These are phyloP conservation scores for Populus hybrid DNA, from an alignment of 441 rosid genomes.

Conservation along the genomic window DNA sequence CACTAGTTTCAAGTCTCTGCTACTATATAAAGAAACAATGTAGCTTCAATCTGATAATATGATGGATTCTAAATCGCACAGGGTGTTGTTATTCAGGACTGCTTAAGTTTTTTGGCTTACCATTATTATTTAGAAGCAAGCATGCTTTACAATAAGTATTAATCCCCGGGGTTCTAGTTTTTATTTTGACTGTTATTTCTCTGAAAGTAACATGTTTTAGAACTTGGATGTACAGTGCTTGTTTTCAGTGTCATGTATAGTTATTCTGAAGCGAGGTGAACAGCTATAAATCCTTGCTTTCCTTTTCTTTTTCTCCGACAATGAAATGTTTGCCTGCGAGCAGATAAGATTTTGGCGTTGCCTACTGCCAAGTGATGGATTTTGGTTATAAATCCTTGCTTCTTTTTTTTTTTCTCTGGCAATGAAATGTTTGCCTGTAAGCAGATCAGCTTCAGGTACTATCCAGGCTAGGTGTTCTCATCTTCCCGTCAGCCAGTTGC, in stretches of 20 bases:
- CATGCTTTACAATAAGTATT: not conserved
- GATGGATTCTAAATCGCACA: not conserved
- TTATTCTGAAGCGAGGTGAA: not conserved
- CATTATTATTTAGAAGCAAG: not conserved
- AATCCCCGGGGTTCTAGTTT: not conserved
- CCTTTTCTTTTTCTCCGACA: not conserved
- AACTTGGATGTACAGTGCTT: not conserved
- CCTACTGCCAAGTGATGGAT: conserved; percentile 27
- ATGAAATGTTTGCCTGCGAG: conserved; percentile 1
- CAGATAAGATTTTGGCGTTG: conserved; percentile 73
- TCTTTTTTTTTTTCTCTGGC: not conserved
- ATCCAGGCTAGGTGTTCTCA: conserved; percentile 93
- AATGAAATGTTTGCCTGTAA: not conserved
- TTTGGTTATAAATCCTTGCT: not conserved
- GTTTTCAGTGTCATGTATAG: not conserved
- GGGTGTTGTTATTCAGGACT: not conserved
- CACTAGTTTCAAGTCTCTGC: not conserved
- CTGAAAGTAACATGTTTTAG: not conserved
- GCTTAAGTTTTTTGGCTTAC: not conserved
- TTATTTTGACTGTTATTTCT: not conserved
- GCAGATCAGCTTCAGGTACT: conserved; percentile 82
- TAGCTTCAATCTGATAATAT: not conserved
- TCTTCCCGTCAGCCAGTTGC: conserved; percentile 80
- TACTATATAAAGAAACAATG: not conserved
- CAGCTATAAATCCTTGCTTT: not conserved